Conservation (phyloP, 2,329 filamentous ascomycete species). For the Dactylellina cionopaga region DNA sequence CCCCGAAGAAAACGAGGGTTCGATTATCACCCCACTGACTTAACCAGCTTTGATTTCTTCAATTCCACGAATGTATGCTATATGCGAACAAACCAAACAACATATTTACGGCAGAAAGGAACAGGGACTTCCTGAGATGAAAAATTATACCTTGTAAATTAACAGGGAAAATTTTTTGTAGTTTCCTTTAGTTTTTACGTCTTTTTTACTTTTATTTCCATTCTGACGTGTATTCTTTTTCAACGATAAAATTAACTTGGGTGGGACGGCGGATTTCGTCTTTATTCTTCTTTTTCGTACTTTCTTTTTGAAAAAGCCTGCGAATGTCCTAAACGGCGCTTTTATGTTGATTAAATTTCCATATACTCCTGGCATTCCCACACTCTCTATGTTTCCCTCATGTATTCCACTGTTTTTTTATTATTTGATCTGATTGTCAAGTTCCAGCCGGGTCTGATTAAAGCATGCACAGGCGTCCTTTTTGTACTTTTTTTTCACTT, state of each 20-base stretch:
- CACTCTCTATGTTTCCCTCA: not conserved
- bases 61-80: constrained; percentile 49
- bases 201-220: constrained; percentile 14
- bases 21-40: constrained; percentile 32
- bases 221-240: constrained; percentile 47
- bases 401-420: constrained; percentile 12
- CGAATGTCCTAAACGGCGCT: constrained; percentile 38
- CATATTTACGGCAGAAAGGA: constrained; percentile 41
- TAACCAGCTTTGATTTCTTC: constrained; percentile 24
- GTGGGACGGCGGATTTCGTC: constrained; percentile 52
- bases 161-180: constrained; percentile 33
- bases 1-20: constrained; percentile 7
- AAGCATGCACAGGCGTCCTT: constrained; percentile 50
- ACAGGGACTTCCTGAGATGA: constrained; percentile 38
- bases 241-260: constrained; percentile 49
- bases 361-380: constrained; percentile 47
- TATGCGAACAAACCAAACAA: constrained; percentile 43
- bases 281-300: constrained; percentile 32
- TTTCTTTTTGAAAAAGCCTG: constrained; percentile 37
- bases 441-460: constrained; percentile 42
- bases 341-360: constrained; percentile 1
- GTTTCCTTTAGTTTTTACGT: constrained; percentile 13
- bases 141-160: constrained; percentile 23
- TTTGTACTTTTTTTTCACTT: constrained; percentile 18
- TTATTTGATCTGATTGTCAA: constrained; percentile 2